A percentile compares a stretch with the other conserved stretches of the same genome.
Evolutionary conservation across 495 filamentous ascomycete species (phyloP).

Genomic region (Xylona heveae): DNA sequence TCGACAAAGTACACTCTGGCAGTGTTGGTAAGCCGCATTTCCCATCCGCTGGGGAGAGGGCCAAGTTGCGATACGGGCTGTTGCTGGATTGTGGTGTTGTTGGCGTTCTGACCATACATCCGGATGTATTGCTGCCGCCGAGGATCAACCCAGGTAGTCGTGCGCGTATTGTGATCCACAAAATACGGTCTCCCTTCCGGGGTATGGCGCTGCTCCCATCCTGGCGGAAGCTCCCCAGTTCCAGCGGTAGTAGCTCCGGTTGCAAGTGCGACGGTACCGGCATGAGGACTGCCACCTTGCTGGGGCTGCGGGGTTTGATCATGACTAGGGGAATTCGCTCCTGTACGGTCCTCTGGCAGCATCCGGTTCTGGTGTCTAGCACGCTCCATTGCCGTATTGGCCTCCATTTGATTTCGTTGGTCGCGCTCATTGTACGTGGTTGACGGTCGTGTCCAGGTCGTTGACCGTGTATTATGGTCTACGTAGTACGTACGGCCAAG

Average conservation of each 20-base stretch:
- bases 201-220: slow-evolving; percentile 91
- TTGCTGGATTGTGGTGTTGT: slow-evolving; percentile 74
- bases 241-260: slow-evolving; percentile 89
- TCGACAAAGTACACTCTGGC: slow-evolving; percentile 97
- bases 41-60: slow-evolving; percentile 94
- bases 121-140: slow-evolving; percentile 94
- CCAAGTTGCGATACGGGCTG: slow-evolving; percentile 95
- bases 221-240: slow-evolving; percentile 82
- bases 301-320: slow-evolving; percentile 38
- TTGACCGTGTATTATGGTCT: slow-evolving; percentile 91
- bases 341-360: slow-evolving; percentile 87
- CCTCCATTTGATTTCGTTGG: slow-evolving; percentile 58
- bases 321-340: slow-evolving; percentile 80
- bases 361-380: slow-evolving; percentile 87
- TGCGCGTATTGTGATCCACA: slow-evolving; percentile 97
- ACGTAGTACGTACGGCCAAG: slow-evolving; percentile 97
- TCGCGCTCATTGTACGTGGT: slow-evolving; percentile 58
- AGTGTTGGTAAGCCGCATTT: slow-evolving; percentile 97
- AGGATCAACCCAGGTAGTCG: slow-evolving; percentile 98
- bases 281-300: slow-evolving; percentile 25
- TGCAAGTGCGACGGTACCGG: slow-evolving; percentile 37
- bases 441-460: slow-evolving; percentile 84
- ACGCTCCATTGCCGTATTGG: slow-evolving; percentile 76
- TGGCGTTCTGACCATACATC: slow-evolving; percentile 75
- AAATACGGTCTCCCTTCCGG: slow-evolving; percentile 91